These are phyloP conservation scores for Ustilago crameri DNA, from an alignment of 1,284 basidiomycete species.

Conservation along the genomic window DNA sequence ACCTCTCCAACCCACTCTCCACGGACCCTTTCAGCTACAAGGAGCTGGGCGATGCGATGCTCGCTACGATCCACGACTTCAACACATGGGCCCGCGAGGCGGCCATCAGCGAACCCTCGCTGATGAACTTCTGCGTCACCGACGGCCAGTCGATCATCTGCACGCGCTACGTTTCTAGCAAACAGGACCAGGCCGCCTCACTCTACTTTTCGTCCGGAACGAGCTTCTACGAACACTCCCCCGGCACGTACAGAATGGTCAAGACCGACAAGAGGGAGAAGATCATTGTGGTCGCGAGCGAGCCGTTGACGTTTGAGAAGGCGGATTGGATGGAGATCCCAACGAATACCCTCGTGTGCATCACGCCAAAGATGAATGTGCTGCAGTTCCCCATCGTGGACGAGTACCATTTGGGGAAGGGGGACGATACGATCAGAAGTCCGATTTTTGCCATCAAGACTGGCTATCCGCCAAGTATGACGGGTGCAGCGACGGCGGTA, in stretches of 20 bases:
- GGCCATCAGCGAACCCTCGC: constrained; percentile 74
- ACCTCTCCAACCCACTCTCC: constrained; percentile 45
- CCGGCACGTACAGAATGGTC: constrained; percentile 70
- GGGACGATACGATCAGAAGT: constrained; percentile 15
- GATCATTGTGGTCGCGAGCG: constrained; percentile 79
- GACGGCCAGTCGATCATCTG: constrained; percentile 93
- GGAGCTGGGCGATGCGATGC: constrained; percentile 56
- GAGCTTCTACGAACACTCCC: constrained; percentile 81
- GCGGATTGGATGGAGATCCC: constrained; percentile 97
- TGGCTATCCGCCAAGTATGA: constrained; percentile 48
- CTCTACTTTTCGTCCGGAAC: constrained; percentile 96
- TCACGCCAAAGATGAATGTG: constrained; percentile 77
- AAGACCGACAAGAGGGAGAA: constrained; percentile 93
- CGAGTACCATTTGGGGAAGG: constrained; percentile 71
- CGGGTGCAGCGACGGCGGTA: constrained; percentile 14
- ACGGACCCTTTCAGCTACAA: constrained; percentile 45
- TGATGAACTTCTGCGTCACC: constrained; percentile 96
- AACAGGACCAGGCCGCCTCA: constrained; percentile 90
- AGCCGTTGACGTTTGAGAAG: constrained; percentile 74
- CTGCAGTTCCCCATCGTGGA: constrained; percentile 93
- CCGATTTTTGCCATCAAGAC: constrained; percentile 51
- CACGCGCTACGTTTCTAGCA: constrained; percentile 91
- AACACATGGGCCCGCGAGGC: constrained; percentile 58
- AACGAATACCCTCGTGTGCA: constrained; percentile 83
- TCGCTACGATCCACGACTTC: constrained; percentile 59